Evolutionary conservation across 148 eudicot genomes (phyloP).

Genomic region (Nepenthes gracilis): DNA sequence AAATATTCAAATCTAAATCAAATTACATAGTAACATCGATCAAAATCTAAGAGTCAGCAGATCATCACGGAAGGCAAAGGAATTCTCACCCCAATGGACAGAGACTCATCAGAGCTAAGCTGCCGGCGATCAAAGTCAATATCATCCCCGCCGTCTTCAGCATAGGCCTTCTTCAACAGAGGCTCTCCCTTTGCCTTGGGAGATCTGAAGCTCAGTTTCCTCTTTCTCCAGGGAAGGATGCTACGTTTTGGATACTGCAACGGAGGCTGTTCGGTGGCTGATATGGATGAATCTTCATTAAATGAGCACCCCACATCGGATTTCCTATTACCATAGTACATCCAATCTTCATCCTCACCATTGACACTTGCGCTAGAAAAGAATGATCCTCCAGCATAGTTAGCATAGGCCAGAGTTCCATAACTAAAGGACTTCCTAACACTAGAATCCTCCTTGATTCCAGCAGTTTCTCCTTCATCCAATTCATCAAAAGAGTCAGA

Average conservation of each 20-base stretch:
- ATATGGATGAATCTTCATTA: conserved; percentile 35
- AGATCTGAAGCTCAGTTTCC: conserved; percentile 70
- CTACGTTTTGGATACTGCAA: conserved; percentile 54
- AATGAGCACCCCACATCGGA: conserved; percentile 67
- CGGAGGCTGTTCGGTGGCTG: conserved; percentile 32
- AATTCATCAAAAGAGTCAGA: conserved; percentile 66
- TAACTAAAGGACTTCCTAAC: conserved; percentile 83
- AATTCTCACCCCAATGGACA: conserved; percentile 50
- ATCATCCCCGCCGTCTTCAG: conserved; percentile 90
- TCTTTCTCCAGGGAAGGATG: conserved; percentile 85
- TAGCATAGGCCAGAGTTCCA: conserved; percentile 73
- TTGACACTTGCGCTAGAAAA: conserved; percentile 35
- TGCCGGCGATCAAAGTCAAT: conserved; percentile 90
- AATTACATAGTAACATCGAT: too few relatives aligned
- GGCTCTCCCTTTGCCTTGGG: conserved; percentile 88
- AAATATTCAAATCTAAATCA: too few relatives aligned
- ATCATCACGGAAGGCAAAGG: neutral
- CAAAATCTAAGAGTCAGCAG: conserved; percentile 13
- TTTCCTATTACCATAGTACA: conserved; percentile 73
- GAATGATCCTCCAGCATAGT: conserved; percentile 48
- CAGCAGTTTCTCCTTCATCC: conserved; percentile 61
- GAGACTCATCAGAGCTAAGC: conserved; percentile 83
- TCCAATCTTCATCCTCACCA: conserved; percentile 59
- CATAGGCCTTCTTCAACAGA: conserved; percentile 67
- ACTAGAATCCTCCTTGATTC: conserved; percentile 40